Evolutionary conservation across 148 eudicot genomes (phyloP).

Genomic region (Suaeda aralocaspica): DNA sequence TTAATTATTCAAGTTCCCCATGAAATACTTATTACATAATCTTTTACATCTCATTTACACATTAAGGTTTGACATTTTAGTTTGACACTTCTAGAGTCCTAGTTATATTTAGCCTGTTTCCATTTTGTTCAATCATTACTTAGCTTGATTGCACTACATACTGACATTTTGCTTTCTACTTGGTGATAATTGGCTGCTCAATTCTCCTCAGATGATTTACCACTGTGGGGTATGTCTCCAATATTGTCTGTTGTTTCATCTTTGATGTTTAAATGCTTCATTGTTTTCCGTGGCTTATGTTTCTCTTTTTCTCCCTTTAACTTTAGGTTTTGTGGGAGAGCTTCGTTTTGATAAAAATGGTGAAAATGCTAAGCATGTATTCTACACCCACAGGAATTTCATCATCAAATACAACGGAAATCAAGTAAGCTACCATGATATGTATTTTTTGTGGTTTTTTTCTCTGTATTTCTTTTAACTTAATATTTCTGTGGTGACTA

Average conservation of each 20-base stretch:
- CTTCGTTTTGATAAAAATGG: slow-evolving; percentile 59
- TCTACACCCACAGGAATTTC: slow-evolving; percentile 63
- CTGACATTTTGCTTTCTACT: slow-evolving; percentile 24
- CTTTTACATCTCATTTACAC: not conserved
- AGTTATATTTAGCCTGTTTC: not conserved
- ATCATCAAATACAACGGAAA: slow-evolving; percentile 62
- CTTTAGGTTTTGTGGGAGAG: slow-evolving; percentile 76
- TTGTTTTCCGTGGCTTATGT: slow-evolving; percentile 12
- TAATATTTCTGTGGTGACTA: not conserved
- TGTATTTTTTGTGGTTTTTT: not conserved
- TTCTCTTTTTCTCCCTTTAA: not conserved
- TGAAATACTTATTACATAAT: not conserved
- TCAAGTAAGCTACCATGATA: slow-evolving; percentile 34
- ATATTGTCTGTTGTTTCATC: slow-evolving; percentile 27
- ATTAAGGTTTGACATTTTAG: not conserved
- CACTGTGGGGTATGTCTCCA: slow-evolving; percentile 34
- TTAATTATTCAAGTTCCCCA: slow-evolving; percentile 6
- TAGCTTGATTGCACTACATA: slow-evolving; percentile 7
- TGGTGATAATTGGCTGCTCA: slow-evolving; percentile 16
- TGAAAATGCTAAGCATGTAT: slow-evolving; percentile 57
- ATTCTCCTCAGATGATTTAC: slow-evolving; percentile 32
- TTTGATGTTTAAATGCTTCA: slow-evolving; percentile 23
- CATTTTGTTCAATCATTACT: not conserved
- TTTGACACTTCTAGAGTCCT: slow-evolving; percentile 2
- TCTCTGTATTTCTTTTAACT: not conserved